Evolutionary conservation across 108 stramenopile species (phyloP), one percentile per base, ranked within the genome.

Genomic region (Cyclotella choctawhatcheeana): DNA sequence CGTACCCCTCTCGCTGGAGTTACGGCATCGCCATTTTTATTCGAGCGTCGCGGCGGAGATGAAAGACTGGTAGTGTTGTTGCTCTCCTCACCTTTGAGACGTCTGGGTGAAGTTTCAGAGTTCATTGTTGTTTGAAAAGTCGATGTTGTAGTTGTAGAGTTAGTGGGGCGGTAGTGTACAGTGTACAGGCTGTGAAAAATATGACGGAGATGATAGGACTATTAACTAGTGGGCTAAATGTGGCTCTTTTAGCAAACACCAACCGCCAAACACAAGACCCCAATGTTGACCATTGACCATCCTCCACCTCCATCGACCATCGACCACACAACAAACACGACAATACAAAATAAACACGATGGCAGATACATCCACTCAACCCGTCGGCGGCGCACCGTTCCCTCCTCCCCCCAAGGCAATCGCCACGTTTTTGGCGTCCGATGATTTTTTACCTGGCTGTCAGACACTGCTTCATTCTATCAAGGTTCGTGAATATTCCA

Each of bases 401-500:
- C 89, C 85, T 10, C 85, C 85, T 10, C 85, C 85, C 22, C 85
- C 85, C 8, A 71, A 84, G 33, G 91, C 93, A 8, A 84, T 89
- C 62, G 86, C 85, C 26, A 92, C 93, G 27, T 56, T 96, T 58
- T 71, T 96, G 1, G 85, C 90, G 3, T 80, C 72, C 17, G 77
- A 88, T 44, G 85, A 79, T 37, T 91, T 80, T 74, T 58, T 88
- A 17, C 90, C 90, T 0, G 95, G 93, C 32, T 89, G 81, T 17
- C 85, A 91, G 67, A 88, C 88, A 4, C 64, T 96, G 25, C 58
- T 92, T n/a, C 75, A 92, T 34, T 88, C 89, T 0, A 55, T 96
- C 54, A 88, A 82, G 81, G 78, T 80, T 47, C 20, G 50, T 53
- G 3, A 7, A 33, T 22, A 35, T 0, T 16, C 20, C n/a, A n/a